phyloP scores from a whole-genome alignment of 192 early-diverging fungal genomes.

The Podila clonocystis region DNA sequence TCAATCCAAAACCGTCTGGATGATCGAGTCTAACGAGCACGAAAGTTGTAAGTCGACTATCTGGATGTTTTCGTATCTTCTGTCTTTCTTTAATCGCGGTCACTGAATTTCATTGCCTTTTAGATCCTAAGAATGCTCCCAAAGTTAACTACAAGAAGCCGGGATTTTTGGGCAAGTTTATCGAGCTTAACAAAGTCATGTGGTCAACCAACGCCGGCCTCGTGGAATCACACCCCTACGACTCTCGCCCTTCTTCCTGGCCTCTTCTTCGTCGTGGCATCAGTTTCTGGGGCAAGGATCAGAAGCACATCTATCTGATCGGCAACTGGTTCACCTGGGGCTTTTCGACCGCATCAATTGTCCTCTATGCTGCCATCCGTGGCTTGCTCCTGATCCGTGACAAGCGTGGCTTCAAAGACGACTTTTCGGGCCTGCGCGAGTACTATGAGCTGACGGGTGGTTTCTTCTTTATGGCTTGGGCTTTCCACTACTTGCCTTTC shows the following conservation, averaged over 20 bases:
- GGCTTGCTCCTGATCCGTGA: conserved; percentile 63
- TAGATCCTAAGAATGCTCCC: conserved; percentile 66
- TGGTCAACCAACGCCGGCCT: conserved; percentile 87
- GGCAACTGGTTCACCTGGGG: conserved; percentile 93
- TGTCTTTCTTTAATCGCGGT: background rate
- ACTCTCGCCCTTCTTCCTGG: conserved; percentile 91
- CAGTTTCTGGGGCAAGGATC: conserved; percentile 80
- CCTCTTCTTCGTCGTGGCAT: conserved; percentile 87
- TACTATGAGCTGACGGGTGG: conserved; percentile 68
- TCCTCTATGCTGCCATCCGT: conserved; percentile 66
- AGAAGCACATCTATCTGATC: conserved; percentile 87
- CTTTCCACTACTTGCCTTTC: conserved; percentile 88
- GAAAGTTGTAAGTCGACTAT: conserved; percentile 38
- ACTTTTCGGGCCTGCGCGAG: conserved; percentile 50
- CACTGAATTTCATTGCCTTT: background rate
- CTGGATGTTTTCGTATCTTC: background rate
- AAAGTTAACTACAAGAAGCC: conserved; percentile 70
- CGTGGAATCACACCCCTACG: conserved; percentile 92
- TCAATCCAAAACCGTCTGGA: conserved; percentile 79
- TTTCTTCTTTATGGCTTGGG: conserved; percentile 82
- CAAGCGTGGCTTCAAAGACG: conserved; percentile 62
- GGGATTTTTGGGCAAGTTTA: conserved; percentile 85
- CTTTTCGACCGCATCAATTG: conserved; percentile 70
- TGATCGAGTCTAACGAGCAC: conserved; percentile 74
- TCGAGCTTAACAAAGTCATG: conserved; percentile 93